Conservation (phyloP, 2,329 filamentous ascomycete genomes). For the Lachnellula cervina region DNA sequence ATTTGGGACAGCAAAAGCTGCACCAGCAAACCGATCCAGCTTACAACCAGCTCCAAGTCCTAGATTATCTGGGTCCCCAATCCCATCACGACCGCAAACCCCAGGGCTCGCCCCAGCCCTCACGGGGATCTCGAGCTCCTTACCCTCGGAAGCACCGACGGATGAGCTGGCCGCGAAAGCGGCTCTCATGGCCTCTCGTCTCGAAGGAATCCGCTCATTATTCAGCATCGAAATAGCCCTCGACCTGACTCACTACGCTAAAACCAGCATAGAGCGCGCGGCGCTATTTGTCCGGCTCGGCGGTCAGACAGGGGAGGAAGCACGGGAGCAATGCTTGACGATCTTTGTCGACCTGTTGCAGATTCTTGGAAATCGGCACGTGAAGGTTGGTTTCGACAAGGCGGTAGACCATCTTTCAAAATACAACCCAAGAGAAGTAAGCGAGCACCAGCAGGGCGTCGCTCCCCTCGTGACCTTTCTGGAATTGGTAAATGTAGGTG, state of each 20-base stretch:
- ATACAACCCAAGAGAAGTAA: constrained; percentile 84
- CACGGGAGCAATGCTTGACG: constrained; percentile 79
- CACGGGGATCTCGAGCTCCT: constrained; percentile 28
- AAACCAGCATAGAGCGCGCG: constrained; percentile 79
- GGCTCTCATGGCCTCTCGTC: constrained; percentile 90
- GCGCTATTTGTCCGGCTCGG: constrained; percentile 77
- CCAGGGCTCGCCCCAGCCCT: constrained; percentile 37
- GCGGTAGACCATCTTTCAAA: constrained; percentile 85
- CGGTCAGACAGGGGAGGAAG: constrained; percentile 74
- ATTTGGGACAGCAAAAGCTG: constrained; percentile 43
- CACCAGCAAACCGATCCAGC: constrained; percentile 23
- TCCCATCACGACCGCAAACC: constrained; percentile 45
- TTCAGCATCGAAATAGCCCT: constrained; percentile 96
- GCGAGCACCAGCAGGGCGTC: constrained; percentile 65
- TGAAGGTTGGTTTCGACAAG: constrained; percentile 89
- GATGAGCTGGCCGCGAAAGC: constrained; percentile 94
- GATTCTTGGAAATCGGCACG: constrained; percentile 78
- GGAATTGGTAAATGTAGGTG: constrained; percentile 95
- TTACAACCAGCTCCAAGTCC: constrained; percentile 26
- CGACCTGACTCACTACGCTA: constrained; percentile 81
- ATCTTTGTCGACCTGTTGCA: constrained; percentile 84
- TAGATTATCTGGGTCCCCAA: constrained; percentile 17
- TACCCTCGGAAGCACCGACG: constrained; percentile 67
- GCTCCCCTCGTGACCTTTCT: constrained; percentile 92
- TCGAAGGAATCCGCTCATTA: constrained; percentile 90